Conservation (phyloP, 257 asterid species). For the Coffea canephora region DNA sequence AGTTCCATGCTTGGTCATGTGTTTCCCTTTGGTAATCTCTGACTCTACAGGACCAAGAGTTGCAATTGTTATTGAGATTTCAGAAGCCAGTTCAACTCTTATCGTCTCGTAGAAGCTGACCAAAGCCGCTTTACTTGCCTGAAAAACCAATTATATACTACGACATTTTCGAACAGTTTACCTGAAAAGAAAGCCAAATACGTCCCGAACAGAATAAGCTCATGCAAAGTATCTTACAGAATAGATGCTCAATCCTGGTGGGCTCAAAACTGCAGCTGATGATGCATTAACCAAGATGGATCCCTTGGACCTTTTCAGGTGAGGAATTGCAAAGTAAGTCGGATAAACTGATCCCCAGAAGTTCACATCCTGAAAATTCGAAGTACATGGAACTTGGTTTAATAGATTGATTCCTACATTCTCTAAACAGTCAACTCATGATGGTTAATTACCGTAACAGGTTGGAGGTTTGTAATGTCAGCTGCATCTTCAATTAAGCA, state of each 20-base stretch:
- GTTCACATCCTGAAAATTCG: slow-evolving; percentile 21
- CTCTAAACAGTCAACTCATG: neutral
- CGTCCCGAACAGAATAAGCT: neutral
- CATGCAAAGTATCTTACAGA: neutral
- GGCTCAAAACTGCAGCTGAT: slow-evolving; percentile 8
- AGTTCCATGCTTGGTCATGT: slow-evolving; percentile 8
- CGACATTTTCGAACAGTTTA: neutral
- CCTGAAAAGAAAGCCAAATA: neutral
- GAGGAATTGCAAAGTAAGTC: slow-evolving; percentile 29
- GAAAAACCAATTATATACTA: neutral
- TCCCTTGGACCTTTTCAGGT: slow-evolving; percentile 21
- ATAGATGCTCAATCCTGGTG: slow-evolving; percentile 17
- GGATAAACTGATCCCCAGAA: slow-evolving; percentile 32
- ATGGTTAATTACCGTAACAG: slow-evolving; percentile 10
- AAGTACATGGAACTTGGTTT: neutral
- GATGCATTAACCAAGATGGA: slow-evolving; percentile 26
- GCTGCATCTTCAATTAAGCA: slow-evolving; percentile 43
- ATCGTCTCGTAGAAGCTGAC: slow-evolving; percentile 22
- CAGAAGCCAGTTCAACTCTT: slow-evolving; percentile 23
- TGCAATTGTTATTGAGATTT: slow-evolving; percentile 24
- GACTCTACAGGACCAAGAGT: slow-evolving; percentile 24
- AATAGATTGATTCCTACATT: too few relatives aligned
- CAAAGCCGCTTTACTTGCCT: slow-evolving; percentile 30
- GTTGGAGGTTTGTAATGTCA: slow-evolving; percentile 25
- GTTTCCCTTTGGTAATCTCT: slow-evolving; percentile 23